phyloP scores from a whole-genome alignment of 805 yeast species.

The Metschnikowia amazonensis region DNA sequence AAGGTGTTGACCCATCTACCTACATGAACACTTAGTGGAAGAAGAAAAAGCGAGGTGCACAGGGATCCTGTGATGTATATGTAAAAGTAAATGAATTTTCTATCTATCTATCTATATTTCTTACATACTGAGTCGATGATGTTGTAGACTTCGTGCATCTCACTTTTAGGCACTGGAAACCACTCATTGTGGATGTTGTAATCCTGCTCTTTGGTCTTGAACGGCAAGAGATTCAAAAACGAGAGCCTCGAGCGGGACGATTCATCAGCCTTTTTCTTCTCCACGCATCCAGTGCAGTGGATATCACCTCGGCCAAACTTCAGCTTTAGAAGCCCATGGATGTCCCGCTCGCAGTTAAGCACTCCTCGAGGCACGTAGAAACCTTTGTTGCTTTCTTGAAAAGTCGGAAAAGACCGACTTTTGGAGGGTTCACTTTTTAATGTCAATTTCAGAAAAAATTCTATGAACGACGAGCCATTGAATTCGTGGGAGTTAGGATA shows the following conservation, averaged over 20 bases:
- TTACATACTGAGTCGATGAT: constrained; percentile 15
- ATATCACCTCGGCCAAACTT: constrained; percentile 47
- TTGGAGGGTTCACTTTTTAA: constrained; percentile 4
- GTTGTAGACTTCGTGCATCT: constrained; percentile 13
- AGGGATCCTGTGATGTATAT: neutral
- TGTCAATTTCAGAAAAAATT: constrained; percentile 8
- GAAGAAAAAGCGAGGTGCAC: neutral
- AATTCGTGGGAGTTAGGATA: constrained; percentile 26
- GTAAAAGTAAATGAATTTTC: constrained; percentile 3
- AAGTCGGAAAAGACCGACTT: constrained; percentile 14
- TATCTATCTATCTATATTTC: constrained; percentile 7
- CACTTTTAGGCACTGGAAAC: constrained; percentile 48
- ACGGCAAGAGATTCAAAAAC: neutral
- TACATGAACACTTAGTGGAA: constrained; percentile 82
- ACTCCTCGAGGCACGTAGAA: constrained; percentile 32
- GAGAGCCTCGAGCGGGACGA: neutral
- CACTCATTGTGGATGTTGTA: constrained; percentile 50
- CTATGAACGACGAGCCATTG: constrained; percentile 8
- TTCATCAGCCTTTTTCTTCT: constrained; percentile 2
- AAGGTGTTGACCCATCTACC: constrained; percentile 95
- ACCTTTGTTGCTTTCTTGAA: constrained; percentile 27
- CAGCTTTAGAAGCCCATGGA: constrained; percentile 37
- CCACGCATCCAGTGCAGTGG: constrained; percentile 45
- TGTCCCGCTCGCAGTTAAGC: constrained; percentile 35
- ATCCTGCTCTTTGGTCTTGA: constrained; percentile 5